Evolutionary conservation across 805 yeast species (phyloP).

Genomic region (Saccharomycopsis schoenii): DNA sequence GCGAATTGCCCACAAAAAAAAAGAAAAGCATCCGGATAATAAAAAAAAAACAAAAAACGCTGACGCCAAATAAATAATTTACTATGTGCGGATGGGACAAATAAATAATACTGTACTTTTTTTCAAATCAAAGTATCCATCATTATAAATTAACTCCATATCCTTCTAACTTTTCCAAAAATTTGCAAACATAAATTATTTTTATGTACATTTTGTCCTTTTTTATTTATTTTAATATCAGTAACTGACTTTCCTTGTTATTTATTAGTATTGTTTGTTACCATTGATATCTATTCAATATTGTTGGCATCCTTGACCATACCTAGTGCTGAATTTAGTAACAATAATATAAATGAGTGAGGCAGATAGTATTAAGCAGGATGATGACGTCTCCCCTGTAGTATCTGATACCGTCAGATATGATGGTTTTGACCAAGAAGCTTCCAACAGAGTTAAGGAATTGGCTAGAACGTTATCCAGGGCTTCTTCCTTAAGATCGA

Average conservation of each 20-base stretch:
- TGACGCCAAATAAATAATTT: no score
- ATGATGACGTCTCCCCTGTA: not conserved
- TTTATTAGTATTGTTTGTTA: no score
- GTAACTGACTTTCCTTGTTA: no score
- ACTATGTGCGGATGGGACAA: not conserved
- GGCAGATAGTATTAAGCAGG: not conserved
- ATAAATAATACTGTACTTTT: not conserved
- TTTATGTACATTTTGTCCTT: not conserved
- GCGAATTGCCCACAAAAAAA: no score
- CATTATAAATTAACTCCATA: not conserved
- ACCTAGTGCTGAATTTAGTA: no score
- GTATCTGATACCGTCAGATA: slow-evolving; percentile 19
- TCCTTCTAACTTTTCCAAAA: not conserved
- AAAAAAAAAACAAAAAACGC: no score
- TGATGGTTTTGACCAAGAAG: slow-evolving; percentile 30
- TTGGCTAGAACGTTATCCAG: slow-evolving; percentile 33
- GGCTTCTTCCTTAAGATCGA: slow-evolving; percentile 2
- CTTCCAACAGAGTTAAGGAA: slow-evolving; percentile 28
- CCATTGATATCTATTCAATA: no score
- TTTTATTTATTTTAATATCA: no score
- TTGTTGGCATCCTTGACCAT: no score
- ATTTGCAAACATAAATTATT: not conserved
- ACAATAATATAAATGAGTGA: not conserved
- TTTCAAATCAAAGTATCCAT: not conserved
- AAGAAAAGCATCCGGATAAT: no score